These are phyloP conservation scores for Dictyostelium capitatum DNA, from an alignment of 78 protist species.

Conservation along the genomic window DNA sequence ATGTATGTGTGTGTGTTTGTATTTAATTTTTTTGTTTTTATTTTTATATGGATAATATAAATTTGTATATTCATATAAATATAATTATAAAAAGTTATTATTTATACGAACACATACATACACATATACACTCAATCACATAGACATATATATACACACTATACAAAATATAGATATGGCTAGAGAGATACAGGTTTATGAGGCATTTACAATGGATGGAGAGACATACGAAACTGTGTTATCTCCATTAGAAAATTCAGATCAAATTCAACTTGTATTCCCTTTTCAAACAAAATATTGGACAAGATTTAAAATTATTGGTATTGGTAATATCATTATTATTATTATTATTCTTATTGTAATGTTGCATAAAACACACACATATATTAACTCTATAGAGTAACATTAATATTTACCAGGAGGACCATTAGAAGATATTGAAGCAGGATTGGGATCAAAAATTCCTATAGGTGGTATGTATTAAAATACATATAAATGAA, in stretches of 20 bases:
- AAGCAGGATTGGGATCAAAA: slow-evolving; percentile 1
- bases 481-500: too few relatives aligned
- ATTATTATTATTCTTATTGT: background rate
- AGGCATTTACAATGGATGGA: slow-evolving; percentile 14
- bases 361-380: background rate
- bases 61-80: too few relatives aligned
- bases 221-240: slow-evolving; percentile 34
- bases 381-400: background rate
- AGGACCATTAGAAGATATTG: background rate
- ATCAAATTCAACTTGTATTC: slow-evolving; percentile 16
- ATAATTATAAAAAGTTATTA: too few relatives aligned
- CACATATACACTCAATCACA: too few relatives aligned
- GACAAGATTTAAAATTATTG: slow-evolving; percentile 21
- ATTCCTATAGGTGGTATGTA: slow-evolving; percentile 7
- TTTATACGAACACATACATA: too few relatives aligned
- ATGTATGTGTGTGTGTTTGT: too few relatives aligned
- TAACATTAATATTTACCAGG: background rate
- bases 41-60: too few relatives aligned
- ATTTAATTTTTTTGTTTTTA: too few relatives aligned
- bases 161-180: background rate
- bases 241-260: background rate
- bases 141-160: too few relatives aligned
- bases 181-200: slow-evolving; percentile 1
- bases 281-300: slow-evolving; percentile 28
- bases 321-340: background rate